Evolutionary conservation across 1,284 basidiomycete species (phyloP), one percentile per base, ranked within the genome.

Genomic region (Cutaneotrichosporon arboriforme): DNA sequence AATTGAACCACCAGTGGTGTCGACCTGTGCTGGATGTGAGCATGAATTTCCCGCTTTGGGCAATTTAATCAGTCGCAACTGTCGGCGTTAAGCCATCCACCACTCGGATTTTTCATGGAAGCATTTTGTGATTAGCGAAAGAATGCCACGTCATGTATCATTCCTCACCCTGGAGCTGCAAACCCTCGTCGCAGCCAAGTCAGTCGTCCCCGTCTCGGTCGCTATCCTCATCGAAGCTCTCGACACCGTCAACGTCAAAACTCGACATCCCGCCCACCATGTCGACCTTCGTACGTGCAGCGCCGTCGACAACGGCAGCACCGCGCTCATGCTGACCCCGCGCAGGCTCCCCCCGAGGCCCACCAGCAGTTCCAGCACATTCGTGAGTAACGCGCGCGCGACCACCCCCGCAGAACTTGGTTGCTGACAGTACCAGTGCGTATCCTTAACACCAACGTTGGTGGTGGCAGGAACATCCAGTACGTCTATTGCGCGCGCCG

Each of bases 401-500:
- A 34, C n/a, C n/a, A n/a, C n/a, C n/a, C n/a, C n/a, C n/a, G n/a
- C n/a, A n/a, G n/a, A n/a, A n/a, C n/a, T n/a, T n/a, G n/a, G n/a
- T 18, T 10, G 41, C 51, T 53, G 21, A 53, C 51, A 49, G 62
- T 66, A n/a, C n/a, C 67, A 93, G 88, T 97, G 62, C 92, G 96
- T 89, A 84, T 99, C 54, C 84, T 99, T 74, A 97, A 98, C 84
- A 98, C 96, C 75, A 98, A 99, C 80, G 96, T 99, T 70, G 43
- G 43, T 36, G 43, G 43, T 41, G 51, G 51, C 74, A 97, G 97
- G 83, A 88, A 97, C 77, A 31, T 31, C 26, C 26, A 31, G 26
- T 31, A 31, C 26, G 26, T 31, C 10, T n/a, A n/a, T 7, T 10
- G 26, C 26, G 26, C 26, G 26, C 26, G 26, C 26, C 26, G 26